Evolutionary conservation across 2,329 filamentous ascomycete genomes (phyloP).

Genomic region (Venturia oleaginea): DNA sequence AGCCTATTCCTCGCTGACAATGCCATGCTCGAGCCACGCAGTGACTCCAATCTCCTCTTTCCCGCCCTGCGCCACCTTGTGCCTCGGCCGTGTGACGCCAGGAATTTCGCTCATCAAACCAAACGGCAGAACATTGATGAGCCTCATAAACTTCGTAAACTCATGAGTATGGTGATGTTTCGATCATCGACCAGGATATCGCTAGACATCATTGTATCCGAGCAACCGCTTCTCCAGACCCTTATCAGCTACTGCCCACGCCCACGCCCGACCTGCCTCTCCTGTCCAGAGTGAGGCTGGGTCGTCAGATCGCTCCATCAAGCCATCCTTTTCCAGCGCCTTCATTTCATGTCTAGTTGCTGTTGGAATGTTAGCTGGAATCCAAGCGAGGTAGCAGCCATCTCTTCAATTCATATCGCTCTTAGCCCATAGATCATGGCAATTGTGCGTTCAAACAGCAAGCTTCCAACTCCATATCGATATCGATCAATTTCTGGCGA

Average conservation of each 20-base stretch:
- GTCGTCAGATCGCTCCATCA: slow-evolving; percentile 42
- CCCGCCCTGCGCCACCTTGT: slow-evolving; percentile 1
- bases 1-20: not conserved
- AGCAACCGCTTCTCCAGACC: slow-evolving; percentile 37
- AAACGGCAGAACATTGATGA: not conserved
- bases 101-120: not conserved
- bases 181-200: not conserved
- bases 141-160: not conserved
- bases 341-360: slow-evolving; percentile 47
- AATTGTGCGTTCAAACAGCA: no score
- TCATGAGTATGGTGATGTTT: not conserved
- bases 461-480: no score
- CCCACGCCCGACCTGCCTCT: slow-evolving; percentile 40
- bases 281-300: slow-evolving; percentile 43
- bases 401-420: no score
- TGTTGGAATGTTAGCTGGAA: slow-evolving; percentile 1
- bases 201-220: slow-evolving; percentile 41
- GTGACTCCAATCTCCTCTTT: not conserved
- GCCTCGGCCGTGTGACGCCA: not conserved
- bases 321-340: slow-evolving; percentile 42
- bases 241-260: slow-evolving; percentile 38
- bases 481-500: no score
- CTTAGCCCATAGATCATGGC: no score
- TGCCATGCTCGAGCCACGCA: not conserved
- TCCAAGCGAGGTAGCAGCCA: no score